Evolutionary conservation across 2,329 filamentous ascomycete species (phyloP).

Genomic region (Cordyceps farinosa): DNA sequence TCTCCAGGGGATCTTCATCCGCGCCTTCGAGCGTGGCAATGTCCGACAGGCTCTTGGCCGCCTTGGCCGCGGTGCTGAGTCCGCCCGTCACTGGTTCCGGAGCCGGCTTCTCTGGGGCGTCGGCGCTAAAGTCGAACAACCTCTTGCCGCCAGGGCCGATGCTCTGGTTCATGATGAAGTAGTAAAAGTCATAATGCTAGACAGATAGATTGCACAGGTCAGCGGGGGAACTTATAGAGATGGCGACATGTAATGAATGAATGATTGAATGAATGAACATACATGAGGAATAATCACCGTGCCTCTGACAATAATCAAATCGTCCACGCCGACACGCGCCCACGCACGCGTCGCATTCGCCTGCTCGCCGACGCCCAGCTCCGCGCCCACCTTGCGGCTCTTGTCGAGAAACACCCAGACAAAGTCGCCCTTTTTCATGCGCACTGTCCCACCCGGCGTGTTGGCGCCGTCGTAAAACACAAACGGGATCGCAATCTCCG

Average conservation of each 20-base stretch:
- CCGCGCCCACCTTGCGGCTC: constrained; percentile 84
- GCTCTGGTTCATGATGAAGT: constrained; percentile 89
- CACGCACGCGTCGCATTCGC: constrained; percentile 70
- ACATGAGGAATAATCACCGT: constrained; percentile 93
- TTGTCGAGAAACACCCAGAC: constrained; percentile 92
- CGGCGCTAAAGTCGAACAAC: constrained; percentile 71
- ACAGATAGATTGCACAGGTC: constrained; percentile 22
- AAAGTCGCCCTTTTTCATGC: constrained; percentile 88
- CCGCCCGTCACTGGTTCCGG: constrained; percentile 23
- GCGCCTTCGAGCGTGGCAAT: constrained; percentile 63
- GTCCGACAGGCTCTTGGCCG: constrained; percentile 39
- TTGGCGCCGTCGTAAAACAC: constrained; percentile 96
- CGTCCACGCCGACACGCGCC: constrained; percentile 91
- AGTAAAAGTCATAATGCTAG: constrained; percentile 96
- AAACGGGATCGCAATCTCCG: constrained; percentile 88
- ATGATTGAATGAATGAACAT: constrained; percentile 34
- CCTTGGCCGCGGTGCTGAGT: constrained; percentile 30
- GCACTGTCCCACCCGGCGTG: constrained; percentile 76
- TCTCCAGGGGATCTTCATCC: constrained; percentile 71
- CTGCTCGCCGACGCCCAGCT: constrained; percentile 69
- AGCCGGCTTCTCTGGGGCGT: constrained; percentile 36
- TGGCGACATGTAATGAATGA: constrained; percentile 5
- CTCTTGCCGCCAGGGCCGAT: constrained; percentile 66
- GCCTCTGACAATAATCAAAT: constrained; percentile 87
- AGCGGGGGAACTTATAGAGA: constrained; percentile 12